Evolutionary conservation across 1,284 basidiomycete species (phyloP).

Genomic region (Sutorius eximius): DNA sequence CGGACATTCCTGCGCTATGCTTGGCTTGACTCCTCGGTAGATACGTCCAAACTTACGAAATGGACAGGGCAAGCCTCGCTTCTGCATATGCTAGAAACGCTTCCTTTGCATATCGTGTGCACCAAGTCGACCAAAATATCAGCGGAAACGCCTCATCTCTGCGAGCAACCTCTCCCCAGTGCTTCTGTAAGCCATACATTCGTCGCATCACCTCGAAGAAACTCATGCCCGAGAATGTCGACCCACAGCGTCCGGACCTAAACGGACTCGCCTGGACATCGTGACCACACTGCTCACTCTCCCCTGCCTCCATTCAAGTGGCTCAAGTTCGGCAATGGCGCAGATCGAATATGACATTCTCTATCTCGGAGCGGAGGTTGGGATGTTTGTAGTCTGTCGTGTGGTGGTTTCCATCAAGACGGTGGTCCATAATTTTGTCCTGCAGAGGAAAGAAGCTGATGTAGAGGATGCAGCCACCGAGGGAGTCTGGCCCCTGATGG

Average conservation of each 20-base stretch:
- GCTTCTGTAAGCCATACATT: slow-evolving; percentile 14
- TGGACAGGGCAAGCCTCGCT: slow-evolving; percentile 33
- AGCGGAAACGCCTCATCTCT: neutral
- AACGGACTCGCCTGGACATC: slow-evolving; percentile 28
- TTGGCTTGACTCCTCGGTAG: slow-evolving; percentile 18
- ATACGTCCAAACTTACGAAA: slow-evolving; percentile 33
- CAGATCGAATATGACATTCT: slow-evolving; percentile 33
- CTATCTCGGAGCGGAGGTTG: slow-evolving; percentile 28
- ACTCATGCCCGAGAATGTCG: slow-evolving; percentile 7
- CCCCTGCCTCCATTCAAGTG: slow-evolving; percentile 23
- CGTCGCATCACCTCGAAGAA: neutral
- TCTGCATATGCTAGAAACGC: slow-evolving; percentile 32
- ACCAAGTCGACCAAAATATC: slow-evolving; percentile 8
- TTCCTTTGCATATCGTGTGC: slow-evolving; percentile 33
- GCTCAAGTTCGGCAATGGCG: neutral
- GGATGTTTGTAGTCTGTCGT: slow-evolving; percentile 33
- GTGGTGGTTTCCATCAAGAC: slow-evolving; percentile 15
- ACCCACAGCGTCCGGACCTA: slow-evolving; percentile 15
- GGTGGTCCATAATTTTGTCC: slow-evolving; percentile 30
- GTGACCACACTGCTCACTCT: slow-evolving; percentile 24
- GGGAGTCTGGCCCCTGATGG: slow-evolving; percentile 33
- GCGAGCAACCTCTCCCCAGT: slow-evolving; percentile 4
- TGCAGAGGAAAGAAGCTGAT: slow-evolving; percentile 33
- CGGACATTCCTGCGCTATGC: neutral
- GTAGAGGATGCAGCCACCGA: slow-evolving; percentile 27